Evolutionary conservation across 2,329 filamentous ascomycete species (phyloP).

Genomic region (Tolypocladium album): DNA sequence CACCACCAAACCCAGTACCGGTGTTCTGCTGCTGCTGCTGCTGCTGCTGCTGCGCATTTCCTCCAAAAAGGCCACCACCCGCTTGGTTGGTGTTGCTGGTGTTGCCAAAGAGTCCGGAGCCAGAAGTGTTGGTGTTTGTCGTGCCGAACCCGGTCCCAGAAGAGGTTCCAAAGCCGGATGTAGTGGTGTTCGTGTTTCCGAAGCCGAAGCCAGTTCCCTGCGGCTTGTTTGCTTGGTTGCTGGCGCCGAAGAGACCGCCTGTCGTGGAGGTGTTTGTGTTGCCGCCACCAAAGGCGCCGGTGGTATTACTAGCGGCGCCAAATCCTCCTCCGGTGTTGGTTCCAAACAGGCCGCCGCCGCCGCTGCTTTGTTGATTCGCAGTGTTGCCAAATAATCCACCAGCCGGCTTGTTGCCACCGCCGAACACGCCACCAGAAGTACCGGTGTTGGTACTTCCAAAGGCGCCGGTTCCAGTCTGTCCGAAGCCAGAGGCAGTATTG

Average conservation of each 20-base stretch:
- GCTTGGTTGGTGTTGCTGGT: constrained; percentile 17
- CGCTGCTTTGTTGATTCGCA: constrained; percentile 6
- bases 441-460: constrained; percentile 27
- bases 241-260: constrained; percentile 31
- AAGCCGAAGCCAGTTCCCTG: constrained; percentile 27
- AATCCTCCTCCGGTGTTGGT: constrained; percentile 23
- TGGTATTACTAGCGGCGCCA: constrained; percentile 17
- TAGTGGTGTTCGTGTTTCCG: constrained; percentile 24
- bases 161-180: constrained; percentile 13
- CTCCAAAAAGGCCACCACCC: constrained; percentile 35
- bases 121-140: constrained; percentile 10
- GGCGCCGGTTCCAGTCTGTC: constrained; percentile 16
- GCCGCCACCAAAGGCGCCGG: constrained; percentile 18
- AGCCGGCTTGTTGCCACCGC: constrained; percentile 13
- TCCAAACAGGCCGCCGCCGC: constrained; percentile 14
- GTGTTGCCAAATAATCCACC: constrained; percentile 14
- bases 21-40: constrained; percentile 16
- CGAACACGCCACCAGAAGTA: constrained; percentile 27
- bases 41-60: constrained; percentile 19
- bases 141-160: constrained; percentile 23
- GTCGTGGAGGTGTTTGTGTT: constrained; percentile 15
- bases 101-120: constrained; percentile 31
- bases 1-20: constrained; percentile 15
- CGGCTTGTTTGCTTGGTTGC: constrained; percentile 25
- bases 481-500: constrained; percentile 12